Evolutionary conservation across 805 yeast species (phyloP), one percentile per base, ranked within the genome.

Genomic region (Metschnikowia rubicola): DNA sequence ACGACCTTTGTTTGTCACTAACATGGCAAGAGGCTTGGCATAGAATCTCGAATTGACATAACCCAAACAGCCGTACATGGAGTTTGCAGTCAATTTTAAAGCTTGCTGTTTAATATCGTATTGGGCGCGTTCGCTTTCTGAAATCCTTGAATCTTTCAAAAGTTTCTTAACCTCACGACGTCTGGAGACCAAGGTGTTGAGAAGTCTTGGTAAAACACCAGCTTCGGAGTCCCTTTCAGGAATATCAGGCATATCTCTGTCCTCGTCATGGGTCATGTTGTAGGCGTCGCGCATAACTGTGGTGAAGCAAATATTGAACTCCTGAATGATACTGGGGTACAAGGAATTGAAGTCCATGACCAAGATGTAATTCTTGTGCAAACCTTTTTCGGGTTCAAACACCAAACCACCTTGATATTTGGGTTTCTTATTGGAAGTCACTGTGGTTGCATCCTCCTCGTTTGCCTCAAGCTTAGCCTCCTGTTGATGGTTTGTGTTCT

Each of bases 21-120:
- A 74, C 91, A 88, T 88, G 5, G 99, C 99, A 57, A 94, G 74
- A 0, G 98, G 97, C 61, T 88, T 86, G 10, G 99, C 99, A 61
- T 91, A 92, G 66, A 94, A 94, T 60, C 99, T 79, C 19, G 97
- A 89, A 58, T 86, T 79, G 7, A 86, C 86, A 65, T 84, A 91
- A 56, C 99, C 99, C 58, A 94, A 77, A 78, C 98, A 94, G 62
- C 99, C 99, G 70, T 94, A 94, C 97, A 94, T 92, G n/a, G 99
- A 94, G 68, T 94, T 94, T 29, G 99, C 99, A 2, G 99, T 95
- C 63, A 94, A 75, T 65, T 94, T 94, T 63, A 94, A 78, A 0
- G 99, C 98, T 64, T 86, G 95, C 67, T 94, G 99, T 61, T 91
- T 88, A 61, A 91, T 90, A 65, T 94, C 98, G 74, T 86, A 89